These are phyloP conservation scores for Ophiostoma piceae DNA, from an alignment of 2,329 filamentous ascomycete species.

Conservation along the genomic window DNA sequence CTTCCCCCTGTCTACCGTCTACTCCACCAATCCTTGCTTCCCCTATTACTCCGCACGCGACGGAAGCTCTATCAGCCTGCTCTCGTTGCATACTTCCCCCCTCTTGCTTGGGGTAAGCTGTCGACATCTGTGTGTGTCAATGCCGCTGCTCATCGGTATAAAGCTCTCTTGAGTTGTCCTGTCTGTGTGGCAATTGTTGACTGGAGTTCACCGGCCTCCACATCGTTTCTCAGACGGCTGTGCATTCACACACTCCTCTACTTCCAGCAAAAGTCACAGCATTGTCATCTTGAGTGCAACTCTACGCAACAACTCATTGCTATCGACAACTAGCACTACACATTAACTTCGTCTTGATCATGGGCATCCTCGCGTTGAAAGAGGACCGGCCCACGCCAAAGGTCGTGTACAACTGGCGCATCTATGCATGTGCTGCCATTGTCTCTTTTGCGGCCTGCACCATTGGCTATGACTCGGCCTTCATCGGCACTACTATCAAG, in stretches of 20 bases:
- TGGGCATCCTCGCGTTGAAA: conserved; percentile 44
- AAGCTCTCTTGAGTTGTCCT: conserved; percentile 6
- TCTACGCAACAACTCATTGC: background rate
- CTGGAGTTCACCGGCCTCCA: background rate
- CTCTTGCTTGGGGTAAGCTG: background rate
- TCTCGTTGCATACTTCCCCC: background rate
- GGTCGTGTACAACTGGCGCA: conserved; percentile 57
- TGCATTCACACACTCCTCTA: background rate
- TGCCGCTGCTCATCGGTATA: background rate
- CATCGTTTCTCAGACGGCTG: background rate
- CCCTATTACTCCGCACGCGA: conserved; percentile 5
- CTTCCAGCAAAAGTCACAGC: background rate
- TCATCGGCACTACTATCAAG: conserved; percentile 71
- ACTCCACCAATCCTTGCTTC: background rate
- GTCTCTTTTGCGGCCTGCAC: conserved; percentile 54
- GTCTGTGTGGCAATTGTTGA: background rate
- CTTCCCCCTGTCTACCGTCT: conserved; percentile 1
- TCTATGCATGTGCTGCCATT: conserved; percentile 48
- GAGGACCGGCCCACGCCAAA: conserved; percentile 54
- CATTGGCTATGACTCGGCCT: conserved; percentile 64
- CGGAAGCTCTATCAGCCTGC: background rate
- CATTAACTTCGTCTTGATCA: conserved; percentile 23
- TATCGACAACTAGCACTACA: background rate
- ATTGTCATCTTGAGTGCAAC: background rate
- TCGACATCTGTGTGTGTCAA: background rate